A percentile compares a stretch with the other conserved stretches of the same genome.
Conservation (phyloP, 306 rosid genomes). For the Begonia fuchsioides region DNA sequence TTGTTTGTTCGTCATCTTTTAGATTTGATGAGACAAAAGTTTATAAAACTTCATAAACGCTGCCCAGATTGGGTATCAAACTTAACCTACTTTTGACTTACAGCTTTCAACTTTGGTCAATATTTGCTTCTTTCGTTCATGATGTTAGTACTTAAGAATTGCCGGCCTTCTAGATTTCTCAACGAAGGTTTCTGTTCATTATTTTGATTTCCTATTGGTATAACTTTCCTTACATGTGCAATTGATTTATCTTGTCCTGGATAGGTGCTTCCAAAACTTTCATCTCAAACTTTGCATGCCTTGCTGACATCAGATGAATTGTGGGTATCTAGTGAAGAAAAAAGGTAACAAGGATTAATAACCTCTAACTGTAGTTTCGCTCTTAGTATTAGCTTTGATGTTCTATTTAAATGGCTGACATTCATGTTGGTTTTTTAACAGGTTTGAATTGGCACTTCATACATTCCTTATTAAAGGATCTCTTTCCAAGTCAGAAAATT, state of each 20-base stretch:
- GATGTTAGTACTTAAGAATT: neutral
- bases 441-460: conserved; percentile 80
- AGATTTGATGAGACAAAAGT: no score
- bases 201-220: neutral
- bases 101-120: neutral
- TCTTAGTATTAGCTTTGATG: conserved; percentile 17
- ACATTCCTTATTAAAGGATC: conserved; percentile 60
- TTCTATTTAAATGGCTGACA: conserved; percentile 9
- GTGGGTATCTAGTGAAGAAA: conserved; percentile 88
- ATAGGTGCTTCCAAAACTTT: conserved; percentile 92
- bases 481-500: conserved; percentile 53
- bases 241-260: conserved; percentile 4
- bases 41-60: no score
- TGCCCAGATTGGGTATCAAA: no score
- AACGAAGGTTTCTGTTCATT: neutral
- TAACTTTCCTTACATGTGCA: neutral
- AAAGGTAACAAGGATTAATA: conserved; percentile 34
- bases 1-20: no score
- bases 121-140: neutral
- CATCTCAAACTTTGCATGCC: conserved; percentile 75
- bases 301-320: conserved; percentile 72
- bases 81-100: no score
- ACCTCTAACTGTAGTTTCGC: conserved; percentile 16
- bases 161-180: neutral
- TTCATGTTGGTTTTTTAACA: conserved; percentile 18